Evolutionary conservation across 495 filamentous ascomycete species (phyloP), one percentile per base, ranked within the genome.

Genomic region (Pseudomonodictys pantanalensis): DNA sequence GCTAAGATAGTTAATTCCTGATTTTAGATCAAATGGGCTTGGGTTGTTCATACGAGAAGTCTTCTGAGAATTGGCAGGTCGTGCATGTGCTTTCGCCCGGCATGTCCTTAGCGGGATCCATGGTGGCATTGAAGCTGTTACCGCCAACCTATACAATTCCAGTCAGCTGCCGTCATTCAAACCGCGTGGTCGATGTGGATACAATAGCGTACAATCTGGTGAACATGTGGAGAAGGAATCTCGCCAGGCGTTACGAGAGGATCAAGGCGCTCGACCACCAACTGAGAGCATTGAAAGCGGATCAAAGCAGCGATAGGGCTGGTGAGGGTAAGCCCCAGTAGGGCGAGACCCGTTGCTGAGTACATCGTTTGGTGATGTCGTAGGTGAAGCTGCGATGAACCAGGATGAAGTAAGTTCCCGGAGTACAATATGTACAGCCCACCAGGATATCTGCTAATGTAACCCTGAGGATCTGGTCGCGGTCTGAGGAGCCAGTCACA

Each of bases 181-280:
- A 45, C 42, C 10, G 74, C 74, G n/a, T n/a, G n/a, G n/a, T n/a
- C n/a, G n/a, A n/a, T n/a, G n/a, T n/a, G n/a, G n/a, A n/a, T n/a
- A n/a, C n/a, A n/a, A n/a, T n/a, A n/a, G n/a, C n/a, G n/a, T n/a
- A n/a, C n/a, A n/a, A 79, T 69, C 50, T 79, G 77, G 45, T 78
- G 76, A 18, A 59, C 29, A 44, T 59, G 56, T 17, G 56, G 46
- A n/a, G 56, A 59, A 15, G 56, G 56, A 15, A 23, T 22, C 32
- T 26, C 2, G 1, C 56, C 56, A 6, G 56, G 56, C 1, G 8
- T 42, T 28, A 59, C 56, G 18, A 59, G 29, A 9, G 56, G 56
- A 29, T 59, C 56, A 20, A 59, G 17, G 9, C 56, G 45, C 20
- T 59, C 56, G 3, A 51, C 26, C 2, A 59, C 56, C 2, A 59